Percentiles rank a stretch among this genome's conserved stretches.
These are phyloP conservation scores for Hypocrella siamensis DNA, from an alignment of 2,329 filamentous ascomycete genomes.

Conservation along the genomic window DNA sequence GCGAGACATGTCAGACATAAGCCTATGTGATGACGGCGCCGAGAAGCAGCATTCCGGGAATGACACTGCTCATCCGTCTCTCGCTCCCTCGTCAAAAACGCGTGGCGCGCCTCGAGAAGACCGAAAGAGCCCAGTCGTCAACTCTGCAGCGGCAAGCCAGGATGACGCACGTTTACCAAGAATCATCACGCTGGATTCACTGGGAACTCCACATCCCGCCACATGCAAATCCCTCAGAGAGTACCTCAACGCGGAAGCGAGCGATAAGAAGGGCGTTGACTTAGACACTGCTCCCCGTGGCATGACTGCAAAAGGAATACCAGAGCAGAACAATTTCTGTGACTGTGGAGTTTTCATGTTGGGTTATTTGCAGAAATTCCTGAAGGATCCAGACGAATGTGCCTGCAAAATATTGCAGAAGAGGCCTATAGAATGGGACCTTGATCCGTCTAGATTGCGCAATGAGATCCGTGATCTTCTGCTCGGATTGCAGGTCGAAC, in stretches of 20 bases:
- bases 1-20: slow-evolving; percentile 9
- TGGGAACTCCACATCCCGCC: slow-evolving; percentile 46
- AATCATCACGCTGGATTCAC: slow-evolving; percentile 79
- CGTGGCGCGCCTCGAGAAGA: not conserved
- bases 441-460: slow-evolving; percentile 46
- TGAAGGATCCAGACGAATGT: slow-evolving; percentile 58
- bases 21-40: slow-evolving; percentile 9
- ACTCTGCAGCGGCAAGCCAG: not conserved
- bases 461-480: slow-evolving; percentile 50
- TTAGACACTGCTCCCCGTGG: slow-evolving; percentile 22
- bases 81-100: not conserved
- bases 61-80: not conserved
- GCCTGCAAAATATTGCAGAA: slow-evolving; percentile 48
- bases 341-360: slow-evolving; percentile 85
- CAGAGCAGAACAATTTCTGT: slow-evolving; percentile 66
- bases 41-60: not conserved
- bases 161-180: slow-evolving; percentile 38
- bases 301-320: slow-evolving; percentile 60
- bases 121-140: not conserved
- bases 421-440: slow-evolving; percentile 32
- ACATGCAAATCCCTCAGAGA: slow-evolving; percentile 56
- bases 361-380: slow-evolving; percentile 71
- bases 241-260: slow-evolving; percentile 62
- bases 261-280: slow-evolving; percentile 36
- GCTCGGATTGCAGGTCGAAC: slow-evolving; percentile 43